A percentile compares a stretch with the other conserved stretches of the same genome.
These are phyloP conservation scores for Triglochin maritima DNA, from an alignment of 106 monocot genomes.

Conservation along the genomic window DNA sequence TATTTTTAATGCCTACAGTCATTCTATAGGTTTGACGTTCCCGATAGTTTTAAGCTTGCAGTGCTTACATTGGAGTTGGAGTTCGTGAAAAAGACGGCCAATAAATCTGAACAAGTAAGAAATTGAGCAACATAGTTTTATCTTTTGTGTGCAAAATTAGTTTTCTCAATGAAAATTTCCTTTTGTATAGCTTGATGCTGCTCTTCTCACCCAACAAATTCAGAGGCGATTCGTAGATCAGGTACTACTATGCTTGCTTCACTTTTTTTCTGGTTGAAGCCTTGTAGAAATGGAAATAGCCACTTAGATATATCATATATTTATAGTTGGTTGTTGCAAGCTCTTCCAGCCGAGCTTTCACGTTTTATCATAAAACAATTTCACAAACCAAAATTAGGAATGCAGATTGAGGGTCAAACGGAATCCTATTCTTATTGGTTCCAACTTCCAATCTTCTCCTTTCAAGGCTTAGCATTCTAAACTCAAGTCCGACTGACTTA, in stretches of 20 bases:
- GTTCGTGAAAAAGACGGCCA: conserved; percentile 57
- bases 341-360: too few species aligned
- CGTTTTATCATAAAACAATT: too few species aligned
- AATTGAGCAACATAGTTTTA: background rate
- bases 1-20: too few species aligned
- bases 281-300: too few species aligned
- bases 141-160: background rate
- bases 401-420: too few species aligned
- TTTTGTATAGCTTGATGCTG: conserved; percentile 66
- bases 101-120: conserved; percentile 59
- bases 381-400: too few species aligned
- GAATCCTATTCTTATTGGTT: too few species aligned
- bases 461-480: too few species aligned
- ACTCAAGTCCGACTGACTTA: too few species aligned
- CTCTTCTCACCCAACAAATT: conserved; percentile 75
- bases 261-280: background rate
- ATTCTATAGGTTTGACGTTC: conserved; percentile 45
- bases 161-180: background rate
- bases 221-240: conserved; percentile 60
- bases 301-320: too few species aligned
- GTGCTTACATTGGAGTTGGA: conserved; percentile 80
- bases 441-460: too few species aligned
- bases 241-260: conserved; percentile 23
- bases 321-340: too few species aligned
- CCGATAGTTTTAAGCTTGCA: conserved; percentile 67